Percentiles rank a stretch among this genome's conserved stretches.
These are phyloP conservation scores for Leccinum disarticulatum DNA, from an alignment of 768 basidiomycete species.

Conservation along the genomic window DNA sequence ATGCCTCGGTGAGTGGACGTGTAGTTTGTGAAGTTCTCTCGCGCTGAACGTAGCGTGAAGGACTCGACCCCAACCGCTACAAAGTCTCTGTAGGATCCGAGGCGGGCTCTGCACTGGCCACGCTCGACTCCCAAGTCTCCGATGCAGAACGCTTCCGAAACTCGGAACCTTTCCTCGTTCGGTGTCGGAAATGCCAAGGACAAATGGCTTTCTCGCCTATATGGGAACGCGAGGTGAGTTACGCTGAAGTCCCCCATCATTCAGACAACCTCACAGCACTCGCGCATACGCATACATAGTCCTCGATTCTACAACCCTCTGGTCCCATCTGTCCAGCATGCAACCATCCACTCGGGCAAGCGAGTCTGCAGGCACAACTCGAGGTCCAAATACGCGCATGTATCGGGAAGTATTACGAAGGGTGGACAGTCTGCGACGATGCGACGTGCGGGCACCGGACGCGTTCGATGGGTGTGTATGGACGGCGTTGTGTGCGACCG, in stretches of 20 bases:
- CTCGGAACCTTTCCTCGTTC: conserved; percentile 64
- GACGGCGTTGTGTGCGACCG: conserved; percentile 68
- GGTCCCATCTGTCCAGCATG: conserved; percentile 79
- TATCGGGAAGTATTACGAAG: conserved; percentile 83
- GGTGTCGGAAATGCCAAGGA: conserved; percentile 74
- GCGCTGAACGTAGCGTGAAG: conserved; percentile 31
- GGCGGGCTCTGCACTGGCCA: conserved; percentile 63
- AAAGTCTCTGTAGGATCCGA: conserved; percentile 45
- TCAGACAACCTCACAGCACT: background rate
- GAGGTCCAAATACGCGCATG: conserved; percentile 80
- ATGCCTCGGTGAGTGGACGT: conserved; percentile 70
- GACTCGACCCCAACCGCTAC: conserved; percentile 61
- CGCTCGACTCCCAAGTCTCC: conserved; percentile 86
- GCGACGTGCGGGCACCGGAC: conserved; percentile 79
- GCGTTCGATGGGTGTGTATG: conserved; percentile 94
- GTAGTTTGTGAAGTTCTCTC: background rate
- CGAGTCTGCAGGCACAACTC: conserved; percentile 79
- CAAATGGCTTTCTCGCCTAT: conserved; percentile 59
- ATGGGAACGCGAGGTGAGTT: conserved; percentile 54
- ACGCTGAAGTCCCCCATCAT: background rate
- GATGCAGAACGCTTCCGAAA: conserved; percentile 88
- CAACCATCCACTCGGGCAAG: conserved; percentile 44
- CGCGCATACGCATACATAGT: conserved; percentile 37
- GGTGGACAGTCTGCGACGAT: conserved; percentile 88
- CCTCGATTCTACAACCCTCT: conserved; percentile 59